Evolutionary conservation across 805 yeast species (phyloP).

Genomic region (Aciculoconidium aculeatum): DNA sequence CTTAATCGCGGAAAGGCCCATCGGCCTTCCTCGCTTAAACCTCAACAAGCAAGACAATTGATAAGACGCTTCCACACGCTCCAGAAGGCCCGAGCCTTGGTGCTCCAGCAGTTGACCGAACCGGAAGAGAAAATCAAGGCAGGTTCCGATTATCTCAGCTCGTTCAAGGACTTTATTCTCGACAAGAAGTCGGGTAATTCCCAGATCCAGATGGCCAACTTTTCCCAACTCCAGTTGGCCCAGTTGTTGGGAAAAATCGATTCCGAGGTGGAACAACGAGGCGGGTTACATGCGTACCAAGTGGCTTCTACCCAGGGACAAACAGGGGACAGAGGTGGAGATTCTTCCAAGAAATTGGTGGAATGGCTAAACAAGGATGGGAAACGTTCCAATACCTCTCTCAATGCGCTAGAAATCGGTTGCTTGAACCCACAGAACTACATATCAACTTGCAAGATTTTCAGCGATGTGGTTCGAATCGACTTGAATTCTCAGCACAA

Average conservation of each 20-base stretch:
- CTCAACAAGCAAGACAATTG: slow-evolving; percentile 63
- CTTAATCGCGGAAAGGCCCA: slow-evolving; percentile 6
- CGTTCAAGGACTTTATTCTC: slow-evolving; percentile 1
- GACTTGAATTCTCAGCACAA: slow-evolving; percentile 81
- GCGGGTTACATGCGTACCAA: slow-evolving; percentile 79
- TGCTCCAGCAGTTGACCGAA: slow-evolving; percentile 27
- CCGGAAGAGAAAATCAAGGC: slow-evolving; percentile 6
- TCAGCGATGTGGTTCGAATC: slow-evolving; percentile 51
- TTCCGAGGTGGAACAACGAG: slow-evolving; percentile 55
- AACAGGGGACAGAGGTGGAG: slow-evolving; percentile 74
- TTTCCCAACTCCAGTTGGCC: not conserved
- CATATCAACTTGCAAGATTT: slow-evolving; percentile 55
- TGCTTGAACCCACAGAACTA: slow-evolving; percentile 63
- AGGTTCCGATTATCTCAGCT: slow-evolving; percentile 1
- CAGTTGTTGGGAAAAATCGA: slow-evolving; percentile 60
- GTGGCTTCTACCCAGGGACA: slow-evolving; percentile 86
- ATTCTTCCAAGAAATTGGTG: slow-evolving; percentile 76
- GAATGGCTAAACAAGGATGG: slow-evolving; percentile 52
- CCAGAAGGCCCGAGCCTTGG: slow-evolving; percentile 46
- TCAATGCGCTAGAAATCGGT: slow-evolving; percentile 74
- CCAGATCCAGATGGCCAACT: slow-evolving; percentile 3
- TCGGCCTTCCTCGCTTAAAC: slow-evolving; percentile 51
- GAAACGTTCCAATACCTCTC: slow-evolving; percentile 3
- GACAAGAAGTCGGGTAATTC: slow-evolving; percentile 4
- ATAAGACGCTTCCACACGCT: slow-evolving; percentile 75